Conservation (phyloP, 495 filamentous ascomycete genomes). For the Aspergillus diversus region DNA sequence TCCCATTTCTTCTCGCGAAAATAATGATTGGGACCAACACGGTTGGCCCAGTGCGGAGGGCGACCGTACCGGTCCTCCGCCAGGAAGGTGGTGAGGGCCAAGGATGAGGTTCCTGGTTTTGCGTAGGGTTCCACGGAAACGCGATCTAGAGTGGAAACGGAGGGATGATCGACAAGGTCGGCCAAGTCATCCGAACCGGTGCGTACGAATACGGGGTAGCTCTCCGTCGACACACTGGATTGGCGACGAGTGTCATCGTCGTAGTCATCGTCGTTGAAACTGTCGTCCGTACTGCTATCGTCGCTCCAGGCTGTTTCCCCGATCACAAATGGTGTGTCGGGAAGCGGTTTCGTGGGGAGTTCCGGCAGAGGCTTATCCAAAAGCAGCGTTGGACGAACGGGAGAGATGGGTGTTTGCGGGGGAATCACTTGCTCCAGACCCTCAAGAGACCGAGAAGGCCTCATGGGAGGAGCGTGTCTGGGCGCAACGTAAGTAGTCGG, state of each 20-base stretch:
- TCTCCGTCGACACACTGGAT: conserved; percentile 35
- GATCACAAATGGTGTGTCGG: conserved; percentile 26
- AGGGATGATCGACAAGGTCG: conserved; percentile 30
- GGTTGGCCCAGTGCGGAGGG: conserved; percentile 31
- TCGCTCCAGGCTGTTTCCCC: conserved; percentile 42
- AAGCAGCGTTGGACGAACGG: conserved; percentile 33
- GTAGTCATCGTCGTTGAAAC: conserved; percentile 21
- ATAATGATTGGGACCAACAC: conserved; percentile 44
- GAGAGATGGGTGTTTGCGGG: conserved; percentile 24
- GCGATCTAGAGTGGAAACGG: conserved; percentile 20
- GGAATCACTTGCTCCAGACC: conserved; percentile 49
- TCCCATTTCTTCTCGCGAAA: conserved; percentile 56
- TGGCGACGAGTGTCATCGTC: conserved; percentile 28
- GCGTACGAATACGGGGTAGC: conserved; percentile 46
- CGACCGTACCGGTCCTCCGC: conserved; percentile 35
- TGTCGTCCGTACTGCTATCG: conserved; percentile 40
- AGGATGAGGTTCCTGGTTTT: conserved; percentile 21
- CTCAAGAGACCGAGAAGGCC: conserved; percentile 45
- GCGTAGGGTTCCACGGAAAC: conserved; percentile 19
- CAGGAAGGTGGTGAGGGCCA: conserved; percentile 26
- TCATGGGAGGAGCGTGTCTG: conserved; percentile 41
- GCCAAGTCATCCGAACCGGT: conserved; percentile 39
- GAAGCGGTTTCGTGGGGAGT: conserved; percentile 36
- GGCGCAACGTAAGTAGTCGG: conserved; percentile 25
- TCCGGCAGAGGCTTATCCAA: conserved; percentile 47